Conservation (phyloP, 192 early-diverging fungal genomes). For the Coemansia sp. region DNA sequence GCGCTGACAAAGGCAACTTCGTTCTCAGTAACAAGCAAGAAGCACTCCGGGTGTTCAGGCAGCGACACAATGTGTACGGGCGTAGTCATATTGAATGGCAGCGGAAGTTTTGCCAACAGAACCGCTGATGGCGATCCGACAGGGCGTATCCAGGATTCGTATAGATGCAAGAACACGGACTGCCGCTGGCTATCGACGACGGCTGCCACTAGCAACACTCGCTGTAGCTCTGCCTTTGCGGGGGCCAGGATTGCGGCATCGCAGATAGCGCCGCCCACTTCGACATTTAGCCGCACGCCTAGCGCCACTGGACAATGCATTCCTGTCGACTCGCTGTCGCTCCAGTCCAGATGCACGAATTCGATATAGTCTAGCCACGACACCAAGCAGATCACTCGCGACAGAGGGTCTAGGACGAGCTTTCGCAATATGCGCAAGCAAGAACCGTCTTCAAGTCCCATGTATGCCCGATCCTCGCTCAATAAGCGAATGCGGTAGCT, state of each 20-base stretch:
- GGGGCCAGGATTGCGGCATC: conserved; percentile 35
- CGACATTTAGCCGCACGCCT: not conserved
- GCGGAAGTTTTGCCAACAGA: conserved; percentile 35
- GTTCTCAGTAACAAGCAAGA: conserved; percentile 27
- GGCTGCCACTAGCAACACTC: conserved; percentile 37
- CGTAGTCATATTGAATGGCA: conserved; percentile 27
- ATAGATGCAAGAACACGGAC: conserved; percentile 25
- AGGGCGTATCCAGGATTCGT: conserved; percentile 32
- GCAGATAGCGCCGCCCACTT: conserved; percentile 24
- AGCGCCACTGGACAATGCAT: not conserved
- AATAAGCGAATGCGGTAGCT: conserved; percentile 6
- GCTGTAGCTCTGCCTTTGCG: conserved; percentile 18
- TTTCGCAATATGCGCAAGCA: conserved; percentile 20
- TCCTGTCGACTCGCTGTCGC: not conserved
- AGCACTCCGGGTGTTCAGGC: conserved; percentile 33
- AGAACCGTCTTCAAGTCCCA: not conserved
- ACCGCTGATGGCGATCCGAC: not conserved
- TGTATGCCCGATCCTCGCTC: not conserved
- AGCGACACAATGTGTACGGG: conserved; percentile 35
- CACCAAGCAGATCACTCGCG: conserved; percentile 26
- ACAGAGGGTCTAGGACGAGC: conserved; percentile 23
- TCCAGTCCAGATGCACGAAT: conserved; percentile 18
- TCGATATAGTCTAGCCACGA: conserved; percentile 42
- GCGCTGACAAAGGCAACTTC: conserved; percentile 29
- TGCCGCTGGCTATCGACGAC: conserved; percentile 21